Evolutionary conservation across 2,329 filamentous ascomycete species (phyloP).

Genomic region (Cordyceps tenuipes): DNA sequence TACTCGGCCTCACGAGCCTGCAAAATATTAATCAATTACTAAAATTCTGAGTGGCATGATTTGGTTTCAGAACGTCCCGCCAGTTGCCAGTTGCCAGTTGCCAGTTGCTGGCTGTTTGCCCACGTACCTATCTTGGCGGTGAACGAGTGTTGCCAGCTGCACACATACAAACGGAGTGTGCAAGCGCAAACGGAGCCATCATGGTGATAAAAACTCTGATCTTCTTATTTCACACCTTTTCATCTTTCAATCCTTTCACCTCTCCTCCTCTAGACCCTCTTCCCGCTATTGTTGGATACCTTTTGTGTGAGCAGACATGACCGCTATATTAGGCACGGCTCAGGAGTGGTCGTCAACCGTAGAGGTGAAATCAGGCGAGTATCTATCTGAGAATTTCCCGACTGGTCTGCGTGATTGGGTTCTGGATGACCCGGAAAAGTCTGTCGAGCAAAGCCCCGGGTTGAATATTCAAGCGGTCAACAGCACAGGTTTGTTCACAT

Average conservation of each 20-base stretch:
- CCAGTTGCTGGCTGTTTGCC: not conserved
- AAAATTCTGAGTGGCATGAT: no score
- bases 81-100: not conserved
- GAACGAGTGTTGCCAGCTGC: not conserved
- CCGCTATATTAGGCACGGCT: not conserved
- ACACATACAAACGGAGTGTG: not conserved
- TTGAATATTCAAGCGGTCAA: not conserved
- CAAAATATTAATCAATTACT: no score
- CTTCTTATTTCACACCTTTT: not conserved
- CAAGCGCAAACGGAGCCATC: no score
- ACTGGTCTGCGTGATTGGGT: conserved; percentile 3
- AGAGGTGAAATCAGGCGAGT: not conserved
- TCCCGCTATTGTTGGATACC: not conserved
- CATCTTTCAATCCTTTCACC: not conserved
- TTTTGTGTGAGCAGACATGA: not conserved
- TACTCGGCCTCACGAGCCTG: no score
- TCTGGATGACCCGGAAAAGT: not conserved
- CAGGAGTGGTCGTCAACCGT: not conserved
- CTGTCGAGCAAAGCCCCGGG: no score
- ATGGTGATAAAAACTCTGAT: not conserved
- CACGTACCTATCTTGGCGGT: not conserved
- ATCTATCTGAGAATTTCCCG: not conserved
- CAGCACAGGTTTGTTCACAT: not conserved
- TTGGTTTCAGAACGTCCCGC: no score
- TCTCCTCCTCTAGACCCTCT: not conserved